These are phyloP conservation scores for Malus hybrid DNA, from an alignment of 331 rosid species.

Conservation along the genomic window DNA sequence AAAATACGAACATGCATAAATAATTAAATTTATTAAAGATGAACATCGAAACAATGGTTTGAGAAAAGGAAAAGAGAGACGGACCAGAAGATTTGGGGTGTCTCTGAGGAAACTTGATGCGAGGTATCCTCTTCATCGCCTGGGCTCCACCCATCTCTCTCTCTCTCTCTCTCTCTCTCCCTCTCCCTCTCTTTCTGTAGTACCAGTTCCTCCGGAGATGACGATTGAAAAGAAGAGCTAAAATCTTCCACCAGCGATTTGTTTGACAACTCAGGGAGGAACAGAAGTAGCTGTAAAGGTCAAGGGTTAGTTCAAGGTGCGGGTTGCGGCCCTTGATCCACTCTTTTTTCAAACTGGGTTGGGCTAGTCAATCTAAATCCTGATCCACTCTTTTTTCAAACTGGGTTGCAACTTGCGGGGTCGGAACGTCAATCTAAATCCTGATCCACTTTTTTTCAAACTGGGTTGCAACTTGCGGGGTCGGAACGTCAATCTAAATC, in stretches of 20 bases:
- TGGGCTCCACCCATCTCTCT: slow-evolving; percentile 52
- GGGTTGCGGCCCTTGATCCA: too few relatives aligned
- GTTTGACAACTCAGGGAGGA: too few relatives aligned
- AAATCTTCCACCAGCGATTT: not conserved
- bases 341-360: too few relatives aligned
- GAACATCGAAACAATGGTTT: not conserved
- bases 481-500: too few relatives aligned
- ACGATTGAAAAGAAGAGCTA: not conserved
- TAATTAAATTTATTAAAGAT: not conserved
- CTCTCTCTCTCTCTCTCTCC: slow-evolving; percentile 3
- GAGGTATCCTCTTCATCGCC: slow-evolving; percentile 65
- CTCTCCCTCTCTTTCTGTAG: not conserved
- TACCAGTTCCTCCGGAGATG: not conserved
- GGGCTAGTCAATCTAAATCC: too few relatives aligned
- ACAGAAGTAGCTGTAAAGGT: too few relatives aligned
- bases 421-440: too few relatives aligned
- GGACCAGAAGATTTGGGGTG: slow-evolving; percentile 42
- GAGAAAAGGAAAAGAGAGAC: not conserved
- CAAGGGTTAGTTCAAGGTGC: too few relatives aligned
- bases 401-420: too few relatives aligned
- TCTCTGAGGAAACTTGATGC: slow-evolving; percentile 75
- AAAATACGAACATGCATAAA: not conserved
- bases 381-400: too few relatives aligned
- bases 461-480: too few relatives aligned
- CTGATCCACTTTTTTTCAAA: too few relatives aligned